Evolutionary conservation across 176 grass and related monocot genomes (phyloP), one percentile per base, ranked within the genome.

Genomic region (Lolium perenne): DNA sequence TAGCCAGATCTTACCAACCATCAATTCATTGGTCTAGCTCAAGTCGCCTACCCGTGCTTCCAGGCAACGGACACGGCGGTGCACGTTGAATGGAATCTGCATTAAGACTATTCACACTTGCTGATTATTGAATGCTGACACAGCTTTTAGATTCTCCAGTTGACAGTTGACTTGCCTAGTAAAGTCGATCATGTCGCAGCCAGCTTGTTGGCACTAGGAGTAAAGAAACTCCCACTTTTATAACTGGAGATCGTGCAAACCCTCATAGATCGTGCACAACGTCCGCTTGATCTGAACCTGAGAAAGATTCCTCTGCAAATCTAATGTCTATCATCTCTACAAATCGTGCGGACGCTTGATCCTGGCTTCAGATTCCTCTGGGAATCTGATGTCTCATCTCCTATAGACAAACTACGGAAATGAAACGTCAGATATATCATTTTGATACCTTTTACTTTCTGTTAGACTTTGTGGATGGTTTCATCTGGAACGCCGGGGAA

Each of bases 31-130:
- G 40, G 57, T 57, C 20, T 87, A 74, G 38, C 20, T 35, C 67
- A 53, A 84, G 68, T 69, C 66, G 85, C 67, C 13, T 80, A 14
- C 77, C 73, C 78, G 35, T 82, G 25, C 38, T 79, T 80, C 74
- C 85, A 80, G 48, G 57, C 49, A 84, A 64, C 69, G 54, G 81
- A 84, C 85, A 62, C 69, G 76, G 81, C 0, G 49, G 54, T 53
- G 85, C 51, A 84, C 85, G 53, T 70, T 84, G 76, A 60, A 59
- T 80, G 58, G 80, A 91, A 87, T 80, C 69, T 20, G n/a, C 68
- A 50, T 45, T 13, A 17, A 60, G 75, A 76, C 80, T 84, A 21
- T 57, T 87, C 71, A 29, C 81, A 87, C 60, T 84, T 62, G 81
- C 58, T 21, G 66, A 67, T 66, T 38, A 67, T 61, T 79, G 46